These are phyloP conservation scores for Stereocaulon alpinum DNA, from an alignment of 495 filamentous ascomycete species.

Conservation along the genomic window DNA sequence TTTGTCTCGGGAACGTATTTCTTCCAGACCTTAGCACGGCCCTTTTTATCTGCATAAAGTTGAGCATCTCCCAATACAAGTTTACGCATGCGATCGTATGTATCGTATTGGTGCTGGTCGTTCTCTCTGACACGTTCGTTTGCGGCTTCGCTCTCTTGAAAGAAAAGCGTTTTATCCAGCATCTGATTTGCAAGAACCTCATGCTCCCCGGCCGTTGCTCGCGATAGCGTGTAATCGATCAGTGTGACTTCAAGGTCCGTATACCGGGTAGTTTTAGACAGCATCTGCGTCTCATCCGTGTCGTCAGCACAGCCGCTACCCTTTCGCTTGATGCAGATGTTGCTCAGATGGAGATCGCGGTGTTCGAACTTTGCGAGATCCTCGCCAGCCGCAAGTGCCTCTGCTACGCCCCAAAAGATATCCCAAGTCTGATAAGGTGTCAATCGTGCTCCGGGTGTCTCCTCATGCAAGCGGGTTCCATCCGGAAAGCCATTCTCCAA, in stretches of 20 bases:
- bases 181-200: conserved; percentile 33
- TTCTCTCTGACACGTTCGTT: not conserved
- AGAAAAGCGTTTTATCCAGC: conserved; percentile 31
- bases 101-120: conserved; percentile 18
- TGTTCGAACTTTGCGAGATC: conserved; percentile 71
- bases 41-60: not conserved
- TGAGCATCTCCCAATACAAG: conserved; percentile 29
- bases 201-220: conserved; percentile 33
- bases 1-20: conserved; percentile 40
- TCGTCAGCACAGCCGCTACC: conserved; percentile 30
- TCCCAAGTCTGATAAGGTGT: conserved; percentile 63
- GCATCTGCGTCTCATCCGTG: conserved; percentile 12
- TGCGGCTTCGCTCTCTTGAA: conserved; percentile 2
- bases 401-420: conserved; percentile 70
- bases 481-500: conserved; percentile 24
- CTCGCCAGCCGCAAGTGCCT: conserved; percentile 69
- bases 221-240: conserved; percentile 83
- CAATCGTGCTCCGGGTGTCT: conserved; percentile 19
- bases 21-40: conserved; percentile 32
- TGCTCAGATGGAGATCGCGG: conserved; percentile 79
- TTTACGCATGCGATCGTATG: conserved; percentile 17
- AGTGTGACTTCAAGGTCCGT: conserved; percentile 69
- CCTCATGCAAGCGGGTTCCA: not conserved
- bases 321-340: conserved; percentile 60
- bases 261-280: conserved; percentile 38